A percentile compares a stretch with the other conserved stretches of the same genome.
These are phyloP conservation scores for Emergomyces orientalis DNA, from an alignment of 2,329 filamentous ascomycete genomes.

Conservation along the genomic window DNA sequence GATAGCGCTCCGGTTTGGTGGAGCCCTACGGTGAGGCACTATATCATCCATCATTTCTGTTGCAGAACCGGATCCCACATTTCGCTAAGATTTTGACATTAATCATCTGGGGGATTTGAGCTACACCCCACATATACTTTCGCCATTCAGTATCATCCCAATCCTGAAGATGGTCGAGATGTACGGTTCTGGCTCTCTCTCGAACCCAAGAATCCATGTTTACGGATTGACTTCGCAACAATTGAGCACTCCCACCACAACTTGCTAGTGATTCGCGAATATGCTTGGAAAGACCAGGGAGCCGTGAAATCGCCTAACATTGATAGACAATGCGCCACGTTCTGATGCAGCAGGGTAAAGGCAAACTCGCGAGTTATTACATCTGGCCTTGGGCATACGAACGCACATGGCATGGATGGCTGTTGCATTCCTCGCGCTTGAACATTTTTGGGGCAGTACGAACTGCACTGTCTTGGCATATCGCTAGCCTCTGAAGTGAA, in stretches of 20 bases:
- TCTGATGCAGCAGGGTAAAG: neutral
- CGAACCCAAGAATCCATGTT: neutral
- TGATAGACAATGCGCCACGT: neutral
- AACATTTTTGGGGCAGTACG: neutral
- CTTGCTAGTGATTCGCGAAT: neutral
- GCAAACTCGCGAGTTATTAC: neutral
- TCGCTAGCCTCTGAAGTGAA: neutral
- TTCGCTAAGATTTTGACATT: neutral
- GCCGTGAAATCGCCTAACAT: neutral
- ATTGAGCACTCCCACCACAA: neutral
- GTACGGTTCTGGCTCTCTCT: neutral
- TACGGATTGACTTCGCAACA: neutral
- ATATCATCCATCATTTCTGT: neutral
- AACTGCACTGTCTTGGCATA: neutral
- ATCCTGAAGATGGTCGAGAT: neutral
- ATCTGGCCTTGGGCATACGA: neutral
- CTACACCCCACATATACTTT: neutral
- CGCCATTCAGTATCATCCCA: neutral
- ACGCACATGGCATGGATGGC: neutral
- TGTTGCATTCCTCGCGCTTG: neutral
- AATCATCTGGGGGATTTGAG: neutral
- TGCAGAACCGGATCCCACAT: neutral
- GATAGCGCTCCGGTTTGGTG: neutral
- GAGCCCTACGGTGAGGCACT: neutral
- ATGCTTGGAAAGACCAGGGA: neutral